Evolutionary conservation across 352 stramenopile species (phyloP), one percentile per base, ranked within the genome.

Genomic region (Phytophthora pseudosyringae): DNA sequence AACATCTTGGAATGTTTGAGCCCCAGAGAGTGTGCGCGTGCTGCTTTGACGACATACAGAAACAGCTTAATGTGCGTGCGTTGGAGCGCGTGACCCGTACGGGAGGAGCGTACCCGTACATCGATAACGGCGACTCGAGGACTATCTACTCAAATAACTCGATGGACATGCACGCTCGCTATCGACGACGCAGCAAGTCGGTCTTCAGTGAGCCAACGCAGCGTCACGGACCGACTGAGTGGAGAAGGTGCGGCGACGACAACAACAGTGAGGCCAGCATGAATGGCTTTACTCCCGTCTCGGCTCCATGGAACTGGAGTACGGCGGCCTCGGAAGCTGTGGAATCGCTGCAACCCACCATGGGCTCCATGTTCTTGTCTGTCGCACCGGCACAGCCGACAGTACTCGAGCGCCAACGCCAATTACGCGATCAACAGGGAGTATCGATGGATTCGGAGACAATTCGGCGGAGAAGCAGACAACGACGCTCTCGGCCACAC

Each of bases 21-120:
- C 77, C 82, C 3, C 75, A 94, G 39, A 73, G 88, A 13, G 84
- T 96, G 8, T 96, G 88, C 50, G 66, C 67, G 3, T 62, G 59
- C 12, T 93, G 85, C 64, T 84, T 89, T 63, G 76, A 83, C 21
- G 62, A 69, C 12, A 49, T 93, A 10, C 79, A 90, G 64, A 71
- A 83, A 12, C 69, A 83, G 26, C 75, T 83, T 21, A 87, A 71
- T 16, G 60, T 66, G 9, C 72, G 69, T 5, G 75, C 75, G 25
- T 58, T 67, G 9, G 56, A 64, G 32, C 75, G 53, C 10, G 69
- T 75, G 10, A 72, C 56, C 7, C 64, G 59, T 8, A 67, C 61
- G 16, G 63, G 63, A 28, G 67, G 63, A 36, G 32, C 64, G 12
- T 64, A 77, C 36, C 59, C 56, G 28, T 64, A 65, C 48, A 29